A percentile compares a stretch with the other conserved stretches of the same genome.
phyloP scores from a whole-genome alignment of 805 yeast genomes.

The Allodekkera sacchari region DNA sequence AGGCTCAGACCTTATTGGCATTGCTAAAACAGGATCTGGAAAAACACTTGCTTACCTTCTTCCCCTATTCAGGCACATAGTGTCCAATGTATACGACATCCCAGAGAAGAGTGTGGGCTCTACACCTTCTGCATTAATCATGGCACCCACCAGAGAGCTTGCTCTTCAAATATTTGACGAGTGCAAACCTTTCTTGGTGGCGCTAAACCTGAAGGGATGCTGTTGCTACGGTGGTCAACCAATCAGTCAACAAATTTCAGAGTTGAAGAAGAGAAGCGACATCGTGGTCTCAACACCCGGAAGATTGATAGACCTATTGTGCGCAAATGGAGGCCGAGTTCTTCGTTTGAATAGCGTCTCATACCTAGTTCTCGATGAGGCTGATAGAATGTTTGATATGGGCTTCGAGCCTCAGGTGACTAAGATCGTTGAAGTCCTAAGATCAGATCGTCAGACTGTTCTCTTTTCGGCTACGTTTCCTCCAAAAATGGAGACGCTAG shows the following conservation, averaged over 20 bases:
- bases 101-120: conserved; percentile 41
- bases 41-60: conserved; percentile 83
- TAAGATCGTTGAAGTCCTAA: conserved; percentile 62
- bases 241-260: conserved; percentile 73
- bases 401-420: conserved; percentile 96
- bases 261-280: conserved; percentile 68
- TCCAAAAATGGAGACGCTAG: conserved; percentile 64
- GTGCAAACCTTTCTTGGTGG: conserved; percentile 46
- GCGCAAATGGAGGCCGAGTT: conserved; percentile 75
- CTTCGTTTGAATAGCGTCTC: conserved; percentile 62
- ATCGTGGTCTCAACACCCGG: conserved; percentile 94
- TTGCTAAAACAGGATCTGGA: conserved; percentile 96
- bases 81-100: conserved; percentile 40
- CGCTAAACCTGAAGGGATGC: conserved; percentile 42
- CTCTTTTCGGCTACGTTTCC: conserved; percentile 95
- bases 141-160: conserved; percentile 90
- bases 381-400: conserved; percentile 93
- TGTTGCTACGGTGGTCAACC: conserved; percentile 92
- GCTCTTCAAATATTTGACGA: conserved; percentile 78
- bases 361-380: conserved; percentile 87
- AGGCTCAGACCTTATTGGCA: conserved; percentile 85
- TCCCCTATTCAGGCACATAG: conserved; percentile 78
- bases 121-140: conserved; percentile 71
- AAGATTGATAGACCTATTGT: conserved; percentile 76
- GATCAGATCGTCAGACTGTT: conserved; percentile 86